Conservation (phyloP, 257 asterid species). For the Plantago ovata region DNA sequence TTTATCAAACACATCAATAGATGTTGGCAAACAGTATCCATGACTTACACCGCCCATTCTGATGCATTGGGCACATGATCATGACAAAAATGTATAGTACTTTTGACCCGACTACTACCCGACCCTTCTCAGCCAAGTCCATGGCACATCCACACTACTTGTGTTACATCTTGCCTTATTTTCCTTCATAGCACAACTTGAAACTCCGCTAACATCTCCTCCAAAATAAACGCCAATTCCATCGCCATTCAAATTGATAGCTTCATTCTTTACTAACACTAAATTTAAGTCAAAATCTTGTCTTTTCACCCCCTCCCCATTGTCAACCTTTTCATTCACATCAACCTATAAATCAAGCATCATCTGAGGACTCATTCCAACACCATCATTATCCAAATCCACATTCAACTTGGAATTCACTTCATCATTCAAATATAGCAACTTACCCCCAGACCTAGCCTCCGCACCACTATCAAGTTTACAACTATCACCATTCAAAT, state of each 20-base stretch:
- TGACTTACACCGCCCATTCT: too few species aligned
- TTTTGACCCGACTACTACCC: too few species aligned
- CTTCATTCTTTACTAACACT: constrained; percentile 49
- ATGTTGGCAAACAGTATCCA: too few species aligned
- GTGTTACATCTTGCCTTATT: constrained; percentile 21
- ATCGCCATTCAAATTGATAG: constrained; percentile 27
- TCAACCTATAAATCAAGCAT: constrained; percentile 71
- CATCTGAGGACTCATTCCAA: constrained; percentile 13
- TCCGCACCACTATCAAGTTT: constrained; percentile 31
- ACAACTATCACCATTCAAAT: constrained; percentile 36
- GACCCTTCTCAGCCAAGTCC: constrained; percentile 93
- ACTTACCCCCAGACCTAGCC: constrained; percentile 34
- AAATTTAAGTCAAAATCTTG: constrained; percentile 77
- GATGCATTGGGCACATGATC: constrained; percentile 25
- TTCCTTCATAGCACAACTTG: constrained; percentile 26
- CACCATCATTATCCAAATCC: constrained; percentile 20
- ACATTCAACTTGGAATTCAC: constrained; percentile 33
- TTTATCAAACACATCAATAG: constrained; percentile 36
- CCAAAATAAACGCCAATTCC: constrained; percentile 3
- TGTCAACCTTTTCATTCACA: constrained; percentile 37
- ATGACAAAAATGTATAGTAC: constrained; percentile 29
- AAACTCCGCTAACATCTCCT: constrained; percentile 22
- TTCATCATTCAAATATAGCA: constrained; percentile 55
- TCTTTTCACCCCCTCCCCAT: constrained; percentile 25
- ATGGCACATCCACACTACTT: constrained; percentile 37